Evolutionary conservation across 257 asterid genomes (phyloP), one percentile per base, ranked within the genome.

Genomic region (Plectranthus barbatus): DNA sequence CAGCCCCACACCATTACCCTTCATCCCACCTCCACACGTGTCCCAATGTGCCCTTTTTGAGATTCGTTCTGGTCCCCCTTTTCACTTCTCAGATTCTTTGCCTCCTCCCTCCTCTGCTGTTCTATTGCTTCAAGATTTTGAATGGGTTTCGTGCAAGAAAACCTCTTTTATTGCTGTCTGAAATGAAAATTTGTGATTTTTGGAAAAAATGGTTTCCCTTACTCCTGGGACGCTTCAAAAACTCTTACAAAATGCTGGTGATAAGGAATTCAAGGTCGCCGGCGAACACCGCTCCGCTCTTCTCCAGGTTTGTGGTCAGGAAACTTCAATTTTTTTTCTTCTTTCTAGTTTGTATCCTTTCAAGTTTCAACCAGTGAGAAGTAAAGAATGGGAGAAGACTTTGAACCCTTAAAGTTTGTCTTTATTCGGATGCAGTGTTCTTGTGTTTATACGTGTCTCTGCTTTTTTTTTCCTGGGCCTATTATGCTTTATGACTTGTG

Each of bases 281-380:
- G 93, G 97, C 6, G 87, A 90, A 73, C 96, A 90, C 84, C 97
- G 97, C 62, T 82, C 93, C 61, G 91, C 96, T 54, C 86, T 90
- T 83, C 90, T 90, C 31, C 97, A 90, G 95, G 97, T 80, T 70
- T 49, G 69, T 29, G 4, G 65, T 29, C 9, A 6, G 7, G 3
- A 31, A 44, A 33, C 23, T 49, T 37, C 2, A 4, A 0, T 11
- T 7, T 3, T 34, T 24, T 9, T 1, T 41, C 9, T 6, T 29
- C 2, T 1, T 21, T 7, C 18, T 29, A 23, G 10, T 57, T 48
- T 17, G 19, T 11, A 33, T n/a, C 14, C 12, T 61, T 26, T 2
- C 1, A 50, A 62, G 7, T 61, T 26, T 2, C 1, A 50, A 62
- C 6, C 5, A 34, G 10, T 18, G 15, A 33, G n/a, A 33, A 33